Conservation (phyloP, 805 yeast genomes). For the Pichia pseudocactophila region DNA sequence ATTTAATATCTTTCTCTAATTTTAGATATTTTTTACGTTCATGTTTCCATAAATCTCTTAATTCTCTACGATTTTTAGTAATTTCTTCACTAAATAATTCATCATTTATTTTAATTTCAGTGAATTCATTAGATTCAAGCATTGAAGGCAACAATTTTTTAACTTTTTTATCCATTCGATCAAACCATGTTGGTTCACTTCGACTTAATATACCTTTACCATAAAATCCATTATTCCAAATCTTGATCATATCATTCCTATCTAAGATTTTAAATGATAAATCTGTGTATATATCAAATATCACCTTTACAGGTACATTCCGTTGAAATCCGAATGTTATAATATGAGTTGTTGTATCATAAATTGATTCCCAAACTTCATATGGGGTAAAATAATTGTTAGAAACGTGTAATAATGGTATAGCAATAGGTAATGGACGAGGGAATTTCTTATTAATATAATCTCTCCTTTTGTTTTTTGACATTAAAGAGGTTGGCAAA, state of each 20-base stretch:
- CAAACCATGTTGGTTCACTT: constrained; percentile 86
- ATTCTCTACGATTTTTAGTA: constrained; percentile 61
- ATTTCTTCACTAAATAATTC: constrained; percentile 60
- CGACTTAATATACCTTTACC: constrained; percentile 88
- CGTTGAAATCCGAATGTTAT: constrained; percentile 1
- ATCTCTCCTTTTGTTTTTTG: constrained; percentile 4
- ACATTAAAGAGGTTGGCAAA: background rate
- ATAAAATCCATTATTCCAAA: constrained; percentile 86
- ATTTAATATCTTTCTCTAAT: constrained; percentile 29
- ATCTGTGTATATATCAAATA: constrained; percentile 6
- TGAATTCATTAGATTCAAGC: background rate
- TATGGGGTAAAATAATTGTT: constrained; percentile 4
- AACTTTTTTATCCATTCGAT: constrained; percentile 52
- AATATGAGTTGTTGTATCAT: constrained; percentile 4
- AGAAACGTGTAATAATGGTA: constrained; percentile 5
- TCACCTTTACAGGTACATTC: background rate
- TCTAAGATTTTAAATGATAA: constrained; percentile 33
- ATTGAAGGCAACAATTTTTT: constrained; percentile 14
- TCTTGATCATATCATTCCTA: constrained; percentile 37
- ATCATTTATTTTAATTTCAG: constrained; percentile 4
- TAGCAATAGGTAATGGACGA: constrained; percentile 9
- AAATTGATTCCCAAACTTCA: constrained; percentile 5
- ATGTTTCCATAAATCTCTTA: constrained; percentile 62
- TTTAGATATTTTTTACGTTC: constrained; percentile 55
- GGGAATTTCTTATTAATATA: constrained; percentile 7